Evolutionary conservation across 2,329 filamentous ascomycete genomes (phyloP), one percentile per base, ranked within the genome.

Genomic region (Aspergillus jensenii): DNA sequence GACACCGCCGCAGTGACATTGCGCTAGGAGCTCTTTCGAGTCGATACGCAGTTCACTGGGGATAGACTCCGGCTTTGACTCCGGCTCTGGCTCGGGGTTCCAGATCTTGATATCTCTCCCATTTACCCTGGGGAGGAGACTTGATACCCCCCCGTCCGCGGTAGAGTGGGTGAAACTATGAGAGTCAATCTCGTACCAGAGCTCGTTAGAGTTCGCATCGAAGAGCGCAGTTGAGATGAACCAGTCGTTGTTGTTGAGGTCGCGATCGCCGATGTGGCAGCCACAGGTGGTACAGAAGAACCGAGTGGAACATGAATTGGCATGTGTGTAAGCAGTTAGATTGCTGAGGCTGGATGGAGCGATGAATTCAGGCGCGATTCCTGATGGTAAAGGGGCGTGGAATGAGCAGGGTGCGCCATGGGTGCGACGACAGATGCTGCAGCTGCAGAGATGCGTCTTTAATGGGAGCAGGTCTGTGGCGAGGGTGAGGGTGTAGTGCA

Each of bases 241-340:
- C 27, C 27, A 31, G 27, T 31, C 27, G 8, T 31, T 31, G 27
- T 1, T 31, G 3, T 0, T 3, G 70, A 67, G 17, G 69, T 62
- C 5, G 68, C 41, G 3, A 55, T 64, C 55, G 6, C 67, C 67
- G 6, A 71, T 61, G 9, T 76, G 74, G 23, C 74, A 75, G 11
- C 79, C 79, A 57, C 79, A 82, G 7, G 69, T 78, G 6, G 67
- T 67, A 62, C 79, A 82, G 61, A 78, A 78, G 59, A 74, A 76
- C 5, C 71, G 61, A 23, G 62, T 73, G 14, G 71, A 63, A 5
- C 61, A 56, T 4, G 61, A 58, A 4, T 67, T 58, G 0, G 73
- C 69, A 39, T 71, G 74, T 3, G 63, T 41, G 52, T 76, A 79
- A 4, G 23, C 5, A 12, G 68, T 69, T 9, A 69, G 40, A 3